Evolutionary conservation across 768 basidiomycete species (phyloP), one percentile per base, ranked within the genome.

Genomic region (Sarcomyxa edulis): DNA sequence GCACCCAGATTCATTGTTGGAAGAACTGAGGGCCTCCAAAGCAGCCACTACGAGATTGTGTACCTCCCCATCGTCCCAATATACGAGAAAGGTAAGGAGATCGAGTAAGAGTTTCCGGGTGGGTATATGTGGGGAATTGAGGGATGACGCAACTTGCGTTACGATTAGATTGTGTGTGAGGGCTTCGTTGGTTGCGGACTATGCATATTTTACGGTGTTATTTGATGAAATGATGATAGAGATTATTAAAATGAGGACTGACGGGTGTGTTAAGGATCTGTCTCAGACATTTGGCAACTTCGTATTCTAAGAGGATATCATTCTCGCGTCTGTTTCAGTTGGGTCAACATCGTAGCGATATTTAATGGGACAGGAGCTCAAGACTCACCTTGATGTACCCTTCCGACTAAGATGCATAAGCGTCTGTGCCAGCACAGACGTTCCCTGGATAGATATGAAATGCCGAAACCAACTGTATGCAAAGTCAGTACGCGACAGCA

Each of bases 261-360:
- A 81, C 81, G 34, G 55, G 54, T 50, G 64, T 72, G 50, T 94
- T 94, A 27, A 96, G 66, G 19, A 95, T 84, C 19, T 78, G 78
- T 53, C 78, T 84, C 44, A 98, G 60, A 57, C 89, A 92, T 59
- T 92, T 95, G 42, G 86, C 75, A 35, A 94, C 66, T 62, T 97
- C 95, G 36, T 89, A 78, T 59, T 98, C 95, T 16, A 96, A 62
- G 10, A 62, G 58, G 24, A 75, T 71, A 51, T 97, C 92, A 12
- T 60, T 56, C 35, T 78, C 79, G 29, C 73, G 69, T 43, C 83
- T 84, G 25, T 15, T n/a, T n/a, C n/a, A n/a, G n/a, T n/a, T n/a
- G n/a, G n/a, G n/a, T n/a, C 5, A 43, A 18, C 24, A 31, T 12
- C 16, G 7, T 11, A 28, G 28, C 20, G 7, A 28, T n/a, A n/a